Evolutionary conservation across 495 filamentous ascomycete species (phyloP).

Genomic region (Hyaloscypha variabilis): DNA sequence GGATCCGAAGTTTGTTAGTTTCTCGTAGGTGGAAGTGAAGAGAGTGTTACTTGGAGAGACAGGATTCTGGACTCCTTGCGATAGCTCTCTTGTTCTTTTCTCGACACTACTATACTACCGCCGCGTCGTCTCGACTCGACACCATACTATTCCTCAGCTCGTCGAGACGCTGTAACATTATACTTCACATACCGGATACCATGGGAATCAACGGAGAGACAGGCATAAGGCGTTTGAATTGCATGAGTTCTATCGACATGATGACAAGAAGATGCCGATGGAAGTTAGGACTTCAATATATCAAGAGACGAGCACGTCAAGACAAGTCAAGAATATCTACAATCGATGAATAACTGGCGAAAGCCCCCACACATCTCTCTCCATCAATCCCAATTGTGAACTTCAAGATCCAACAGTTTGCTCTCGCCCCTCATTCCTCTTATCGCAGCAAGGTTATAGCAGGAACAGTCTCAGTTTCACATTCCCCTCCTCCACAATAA

Average conservation of each 20-base stretch:
- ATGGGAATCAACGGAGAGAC: not conserved
- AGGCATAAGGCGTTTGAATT: not conserved
- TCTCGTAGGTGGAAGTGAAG: conserved; percentile 49
- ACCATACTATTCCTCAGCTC: too few relatives aligned
- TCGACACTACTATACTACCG: not conserved
- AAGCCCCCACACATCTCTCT: not conserved
- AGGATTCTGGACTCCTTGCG: not conserved
- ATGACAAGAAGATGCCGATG: too few relatives aligned
- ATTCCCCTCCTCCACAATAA: too few relatives aligned
- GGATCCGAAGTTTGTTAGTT: conserved; percentile 95
- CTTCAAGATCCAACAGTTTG: too few relatives aligned
- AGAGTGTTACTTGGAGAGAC: not conserved
- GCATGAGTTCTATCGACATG: not conserved
- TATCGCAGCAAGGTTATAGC: too few relatives aligned
- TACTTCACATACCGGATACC: not conserved
- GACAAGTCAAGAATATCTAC: not conserved
- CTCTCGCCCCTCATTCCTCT: too few relatives aligned
- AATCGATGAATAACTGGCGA: not conserved
- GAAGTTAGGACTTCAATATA: too few relatives aligned
- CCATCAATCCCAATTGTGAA: not conserved
- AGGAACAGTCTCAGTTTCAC: too few relatives aligned
- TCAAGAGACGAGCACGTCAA: not conserved
- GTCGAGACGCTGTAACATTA: not conserved
- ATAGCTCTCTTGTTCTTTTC: not conserved
- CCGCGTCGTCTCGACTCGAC: too few relatives aligned